Evolutionary conservation across 441 rosid species (phyloP).

Genomic region (Capsella rubella): DNA sequence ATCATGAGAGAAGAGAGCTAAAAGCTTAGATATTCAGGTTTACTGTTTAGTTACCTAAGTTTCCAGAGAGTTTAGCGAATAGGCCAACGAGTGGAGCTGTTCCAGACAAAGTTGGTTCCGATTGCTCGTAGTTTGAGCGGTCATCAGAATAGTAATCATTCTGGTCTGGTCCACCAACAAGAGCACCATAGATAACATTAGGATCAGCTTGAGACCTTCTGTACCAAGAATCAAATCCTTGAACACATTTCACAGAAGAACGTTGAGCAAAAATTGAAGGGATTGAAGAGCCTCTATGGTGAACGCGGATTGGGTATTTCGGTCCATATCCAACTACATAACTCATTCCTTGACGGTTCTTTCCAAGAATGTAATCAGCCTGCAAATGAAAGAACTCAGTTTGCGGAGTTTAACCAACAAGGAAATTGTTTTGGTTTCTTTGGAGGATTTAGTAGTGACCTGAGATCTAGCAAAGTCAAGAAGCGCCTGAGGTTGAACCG

Average conservation of each 20-base stretch:
- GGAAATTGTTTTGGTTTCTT: slow-evolving; percentile 13
- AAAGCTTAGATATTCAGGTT: not conserved
- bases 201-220: slow-evolving; percentile 67
- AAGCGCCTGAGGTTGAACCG: slow-evolving; percentile 52
- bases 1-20: not conserved
- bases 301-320: slow-evolving; percentile 69
- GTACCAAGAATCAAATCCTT: slow-evolving; percentile 87
- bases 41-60: slow-evolving; percentile 44
- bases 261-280: slow-evolving; percentile 55
- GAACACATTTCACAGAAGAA: slow-evolving; percentile 61
- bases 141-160: slow-evolving; percentile 68
- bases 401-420: not conserved
- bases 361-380: slow-evolving; percentile 91
- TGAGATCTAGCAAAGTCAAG: slow-evolving; percentile 63
- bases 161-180: slow-evolving; percentile 91
- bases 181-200: slow-evolving; percentile 72
- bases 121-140: slow-evolving; percentile 72
- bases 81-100: slow-evolving; percentile 84
- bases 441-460: slow-evolving; percentile 39
- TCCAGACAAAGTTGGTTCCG: slow-evolving; percentile 80
- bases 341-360: slow-evolving; percentile 76
- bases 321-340: slow-evolving; percentile 81
- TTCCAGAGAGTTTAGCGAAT: slow-evolving; percentile 68
- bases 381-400: slow-evolving; percentile 27
- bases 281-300: slow-evolving; percentile 90